Evolutionary conservation across 352 stramenopile genomes (phyloP).

Genomic region (Nothophytophthora sp.): DNA sequence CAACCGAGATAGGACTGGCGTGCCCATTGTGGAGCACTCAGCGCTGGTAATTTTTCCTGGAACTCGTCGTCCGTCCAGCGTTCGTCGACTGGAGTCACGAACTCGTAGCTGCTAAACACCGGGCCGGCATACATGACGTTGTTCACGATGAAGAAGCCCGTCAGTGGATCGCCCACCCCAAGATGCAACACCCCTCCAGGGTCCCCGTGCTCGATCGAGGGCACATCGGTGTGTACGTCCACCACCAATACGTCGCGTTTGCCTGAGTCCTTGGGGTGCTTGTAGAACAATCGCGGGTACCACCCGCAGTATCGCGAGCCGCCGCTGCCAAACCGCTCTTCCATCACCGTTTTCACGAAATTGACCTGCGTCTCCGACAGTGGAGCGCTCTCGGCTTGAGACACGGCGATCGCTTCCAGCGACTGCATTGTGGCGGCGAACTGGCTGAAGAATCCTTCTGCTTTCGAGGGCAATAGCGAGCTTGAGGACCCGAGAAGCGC

Average conservation of each 20-base stretch:
- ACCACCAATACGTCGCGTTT: constrained; percentile 8
- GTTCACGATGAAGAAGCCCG: constrained; percentile 14
- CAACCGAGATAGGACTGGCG: constrained; percentile 7
- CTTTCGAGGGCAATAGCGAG: not conserved
- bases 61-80: constrained; percentile 6
- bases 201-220: constrained; percentile 1
- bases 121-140: constrained; percentile 10
- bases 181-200: constrained; percentile 10
- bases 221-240: constrained; percentile 4
- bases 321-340: constrained; percentile 1
- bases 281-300: constrained; percentile 7
- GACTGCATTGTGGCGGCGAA: constrained; percentile 1
- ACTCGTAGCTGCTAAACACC: constrained; percentile 19
- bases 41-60: not conserved
- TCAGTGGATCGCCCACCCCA: constrained; percentile 4
- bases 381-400: not conserved
- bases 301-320: not conserved
- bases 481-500: not conserved
- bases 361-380: not conserved
- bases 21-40: constrained; percentile 2
- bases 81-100: constrained; percentile 7
- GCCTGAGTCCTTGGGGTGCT: not conserved
- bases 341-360: constrained; percentile 8
- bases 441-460: not conserved
- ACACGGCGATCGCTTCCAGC: not conserved